Evolutionary conservation across 2,329 filamentous ascomycete species (phyloP).

Genomic region (Cryphonectria naterciae): DNA sequence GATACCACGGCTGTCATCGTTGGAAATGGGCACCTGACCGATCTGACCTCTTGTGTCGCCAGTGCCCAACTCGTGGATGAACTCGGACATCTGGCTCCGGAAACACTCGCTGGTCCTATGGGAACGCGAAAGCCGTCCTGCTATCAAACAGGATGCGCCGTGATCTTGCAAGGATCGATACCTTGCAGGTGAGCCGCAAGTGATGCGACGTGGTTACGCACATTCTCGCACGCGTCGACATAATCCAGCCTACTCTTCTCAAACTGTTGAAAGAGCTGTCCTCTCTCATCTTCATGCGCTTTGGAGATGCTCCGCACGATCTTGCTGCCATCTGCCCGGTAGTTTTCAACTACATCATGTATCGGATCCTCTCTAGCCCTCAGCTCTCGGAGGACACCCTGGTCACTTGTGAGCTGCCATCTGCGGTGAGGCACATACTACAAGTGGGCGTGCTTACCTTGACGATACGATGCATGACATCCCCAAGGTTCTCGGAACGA

Average conservation of each 20-base stretch:
- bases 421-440: no score
- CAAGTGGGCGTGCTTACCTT: slow-evolving; percentile 11
- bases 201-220: background rate
- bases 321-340: slow-evolving; percentile 12
- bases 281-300: slow-evolving; percentile 13
- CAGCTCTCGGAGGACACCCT: slow-evolving; percentile 22
- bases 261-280: slow-evolving; percentile 7
- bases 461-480: slow-evolving; percentile 27
- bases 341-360: slow-evolving; percentile 16
- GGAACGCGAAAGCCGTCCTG: background rate
- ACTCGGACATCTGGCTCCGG: background rate
- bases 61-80: background rate
- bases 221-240: slow-evolving; percentile 6
- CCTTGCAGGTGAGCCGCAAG: slow-evolving; percentile 11
- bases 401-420: slow-evolving; percentile 5
- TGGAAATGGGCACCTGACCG: background rate
- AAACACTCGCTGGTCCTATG: background rate
- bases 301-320: slow-evolving; percentile 14
- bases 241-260: slow-evolving; percentile 14
- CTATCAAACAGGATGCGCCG: background rate
- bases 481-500: slow-evolving; percentile 13
- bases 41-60: background rate
- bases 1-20: background rate
- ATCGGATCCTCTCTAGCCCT: slow-evolving; percentile 21
- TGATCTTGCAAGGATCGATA: background rate